Evolutionary conservation across 192 early-diverging fungal genomes (phyloP).

Genomic region (Dissophora globulifera): DNA sequence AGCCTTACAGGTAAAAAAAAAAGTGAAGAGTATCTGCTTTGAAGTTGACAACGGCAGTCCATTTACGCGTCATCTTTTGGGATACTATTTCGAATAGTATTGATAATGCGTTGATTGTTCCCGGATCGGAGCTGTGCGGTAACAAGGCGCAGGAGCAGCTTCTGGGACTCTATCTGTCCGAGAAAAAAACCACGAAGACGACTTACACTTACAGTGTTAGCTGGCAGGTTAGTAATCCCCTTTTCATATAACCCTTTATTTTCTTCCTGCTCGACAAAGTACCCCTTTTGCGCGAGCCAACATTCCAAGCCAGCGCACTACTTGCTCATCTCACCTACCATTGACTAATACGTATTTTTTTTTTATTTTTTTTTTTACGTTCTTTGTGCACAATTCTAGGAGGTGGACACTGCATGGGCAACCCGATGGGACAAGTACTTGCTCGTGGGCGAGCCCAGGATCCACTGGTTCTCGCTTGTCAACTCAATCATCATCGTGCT

Average conservation of each 20-base stretch:
- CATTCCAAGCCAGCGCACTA: background rate
- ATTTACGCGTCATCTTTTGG: too few species aligned
- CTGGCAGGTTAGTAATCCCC: conserved; percentile 65
- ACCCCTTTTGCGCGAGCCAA: background rate
- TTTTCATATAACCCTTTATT: too few species aligned
- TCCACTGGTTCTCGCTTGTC: conserved; percentile 95
- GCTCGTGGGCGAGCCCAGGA: conserved; percentile 87
- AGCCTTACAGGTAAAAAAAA: conserved; percentile 66
- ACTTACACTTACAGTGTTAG: conserved; percentile 72
- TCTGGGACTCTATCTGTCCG: conserved; percentile 5
- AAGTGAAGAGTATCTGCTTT: background rate
- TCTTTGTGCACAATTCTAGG: conserved; percentile 26
- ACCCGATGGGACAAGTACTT: conserved; percentile 91
- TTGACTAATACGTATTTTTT: too few species aligned
- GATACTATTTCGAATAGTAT: conserved; percentile 26
- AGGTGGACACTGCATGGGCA: conserved; percentile 76
- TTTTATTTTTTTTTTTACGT: too few species aligned
- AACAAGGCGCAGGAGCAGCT: background rate
- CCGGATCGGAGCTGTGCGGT: conserved; percentile 9
- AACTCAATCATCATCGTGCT: conserved; percentile 95
- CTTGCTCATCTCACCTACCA: too few species aligned
- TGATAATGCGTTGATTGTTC: background rate
- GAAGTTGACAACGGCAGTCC: too few species aligned
- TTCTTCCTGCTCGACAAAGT: too few species aligned
- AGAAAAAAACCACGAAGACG: conserved; percentile 44